Evolutionary conservation across 768 basidiomycete species (phyloP).

Genomic region (Cystobasidium ongulense): DNA sequence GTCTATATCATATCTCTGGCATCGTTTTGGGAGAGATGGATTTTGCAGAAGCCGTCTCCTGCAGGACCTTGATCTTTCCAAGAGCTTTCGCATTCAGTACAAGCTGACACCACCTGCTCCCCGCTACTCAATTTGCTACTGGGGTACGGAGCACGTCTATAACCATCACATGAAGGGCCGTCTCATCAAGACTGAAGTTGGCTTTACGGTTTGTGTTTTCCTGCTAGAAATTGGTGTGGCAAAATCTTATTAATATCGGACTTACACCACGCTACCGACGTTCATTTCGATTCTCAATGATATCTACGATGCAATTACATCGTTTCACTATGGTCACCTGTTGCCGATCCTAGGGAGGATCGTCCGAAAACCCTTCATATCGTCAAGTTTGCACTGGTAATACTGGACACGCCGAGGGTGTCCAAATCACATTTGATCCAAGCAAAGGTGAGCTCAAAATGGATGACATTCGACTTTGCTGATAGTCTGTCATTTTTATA

Average conservation of each 20-base stretch:
- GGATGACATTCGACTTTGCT: not conserved
- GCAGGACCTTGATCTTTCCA: too few species aligned
- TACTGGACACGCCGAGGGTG: conserved; percentile 82
- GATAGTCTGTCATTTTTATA: conserved; percentile 54
- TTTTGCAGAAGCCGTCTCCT: not conserved
- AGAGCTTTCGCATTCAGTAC: not conserved
- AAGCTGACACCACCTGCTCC: not conserved
- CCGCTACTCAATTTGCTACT: conserved; percentile 42
- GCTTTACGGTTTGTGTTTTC: conserved; percentile 52
- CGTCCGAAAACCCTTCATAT: conserved; percentile 54
- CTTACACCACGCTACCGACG: not conserved
- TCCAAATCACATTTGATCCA: conserved; percentile 63
- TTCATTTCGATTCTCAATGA: not conserved
- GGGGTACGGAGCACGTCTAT: conserved; percentile 81
- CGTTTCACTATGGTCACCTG: not conserved
- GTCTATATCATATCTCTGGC: not conserved
- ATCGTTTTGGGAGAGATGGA: not conserved
- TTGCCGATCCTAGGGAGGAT: conserved; percentile 27
- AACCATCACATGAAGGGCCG: conserved; percentile 68
- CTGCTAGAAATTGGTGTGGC: conserved; percentile 56
- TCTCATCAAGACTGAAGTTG: conserved; percentile 65
- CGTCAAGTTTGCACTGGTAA: conserved; percentile 65
- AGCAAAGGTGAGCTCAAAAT: not conserved
- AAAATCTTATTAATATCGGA: conserved; percentile 39
- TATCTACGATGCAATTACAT: not conserved